These are phyloP conservation scores for Gigaspora rosea DNA, from an alignment of 192 early-diverging fungal genomes.

Conservation along the genomic window DNA sequence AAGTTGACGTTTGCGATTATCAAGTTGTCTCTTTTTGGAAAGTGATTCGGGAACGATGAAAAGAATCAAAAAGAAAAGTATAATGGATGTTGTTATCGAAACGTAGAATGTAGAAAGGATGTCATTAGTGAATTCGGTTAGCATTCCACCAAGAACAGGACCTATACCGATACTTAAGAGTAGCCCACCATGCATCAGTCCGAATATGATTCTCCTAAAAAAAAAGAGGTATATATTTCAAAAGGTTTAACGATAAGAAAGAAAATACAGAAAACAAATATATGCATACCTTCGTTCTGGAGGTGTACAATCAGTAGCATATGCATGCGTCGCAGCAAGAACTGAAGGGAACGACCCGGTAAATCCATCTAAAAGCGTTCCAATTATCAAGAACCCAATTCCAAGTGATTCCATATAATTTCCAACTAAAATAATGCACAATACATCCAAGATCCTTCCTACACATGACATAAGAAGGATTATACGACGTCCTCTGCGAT, in stretches of 20 bases:
- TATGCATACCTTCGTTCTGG: slow-evolving; percentile 13
- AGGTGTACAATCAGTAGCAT: slow-evolving; percentile 5
- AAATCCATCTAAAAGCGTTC: slow-evolving; percentile 1
- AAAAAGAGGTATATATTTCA: not conserved
- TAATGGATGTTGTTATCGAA: not conserved
- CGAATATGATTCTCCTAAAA: slow-evolving; percentile 20
- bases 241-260: not conserved
- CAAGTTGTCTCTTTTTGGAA: not conserved
- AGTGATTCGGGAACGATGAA: slow-evolving; percentile 29
- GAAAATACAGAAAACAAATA: not conserved
- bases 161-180: not conserved
- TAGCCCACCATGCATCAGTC: not conserved
- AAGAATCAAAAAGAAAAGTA: slow-evolving; percentile 11
- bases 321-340: not conserved
- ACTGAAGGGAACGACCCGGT: not conserved
- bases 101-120: slow-evolving; percentile 25
- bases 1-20: not conserved
- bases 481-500: slow-evolving; percentile 20
- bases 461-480: not conserved
- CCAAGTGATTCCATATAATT: not conserved
- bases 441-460: not conserved
- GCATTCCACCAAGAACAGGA: slow-evolving; percentile 4
- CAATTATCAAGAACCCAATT: not conserved
- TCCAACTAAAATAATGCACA: slow-evolving; percentile 3
- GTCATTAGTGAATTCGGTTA: not conserved